Percentiles rank a stretch among this genome's conserved stretches.
phyloP scores from a whole-genome alignment of 2,329 filamentous ascomycete genomes.

The Pseudocercospora macadamiae region DNA sequence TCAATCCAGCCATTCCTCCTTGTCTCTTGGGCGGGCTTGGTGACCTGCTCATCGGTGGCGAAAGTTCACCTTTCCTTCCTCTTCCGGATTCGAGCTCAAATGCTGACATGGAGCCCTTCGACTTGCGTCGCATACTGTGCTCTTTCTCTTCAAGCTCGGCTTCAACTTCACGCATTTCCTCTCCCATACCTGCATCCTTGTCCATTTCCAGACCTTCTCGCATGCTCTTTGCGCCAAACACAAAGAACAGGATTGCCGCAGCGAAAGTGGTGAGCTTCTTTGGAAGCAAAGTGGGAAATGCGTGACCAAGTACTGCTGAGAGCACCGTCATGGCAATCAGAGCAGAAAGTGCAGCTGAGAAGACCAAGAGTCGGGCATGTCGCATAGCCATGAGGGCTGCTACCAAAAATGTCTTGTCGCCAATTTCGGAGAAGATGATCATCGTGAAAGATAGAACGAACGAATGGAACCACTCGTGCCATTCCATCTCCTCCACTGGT shows the following conservation, averaged over 20 bases:
- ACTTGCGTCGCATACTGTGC: constrained; percentile 64
- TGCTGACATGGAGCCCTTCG: constrained; percentile 65
- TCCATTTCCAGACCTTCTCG: constrained; percentile 88
- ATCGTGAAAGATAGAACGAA: constrained; percentile 91
- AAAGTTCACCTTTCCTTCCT: constrained; percentile 29
- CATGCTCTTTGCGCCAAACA: constrained; percentile 84
- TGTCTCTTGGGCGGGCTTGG: constrained; percentile 32
- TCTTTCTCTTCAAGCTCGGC: constrained; percentile 93
- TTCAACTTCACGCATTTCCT: constrained; percentile 98
- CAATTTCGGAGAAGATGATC: constrained; percentile 96
- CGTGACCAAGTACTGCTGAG: constrained; percentile 88
- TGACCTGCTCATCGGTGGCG: constrained; percentile 32
- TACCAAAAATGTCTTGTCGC: constrained; percentile 97
- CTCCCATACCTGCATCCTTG: constrained; percentile 85
- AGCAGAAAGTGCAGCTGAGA: constrained; percentile 90
- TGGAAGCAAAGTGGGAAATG: constrained; percentile 85
- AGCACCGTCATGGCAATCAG: constrained; percentile 90
- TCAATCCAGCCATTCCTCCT: constrained; percentile 61
- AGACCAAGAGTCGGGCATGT: constrained; percentile 88
- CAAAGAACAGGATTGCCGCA: constrained; percentile 80
- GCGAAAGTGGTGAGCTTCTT: constrained; percentile 89
- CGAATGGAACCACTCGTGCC: constrained; percentile 66
- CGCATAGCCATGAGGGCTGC: constrained; percentile 99
- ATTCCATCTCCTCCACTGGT: constrained; percentile 25
- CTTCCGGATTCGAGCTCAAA: constrained; percentile 53